These are phyloP conservation scores for Fusarium sp. DNA, from an alignment of 2,329 filamentous ascomycete species.

Conservation along the genomic window DNA sequence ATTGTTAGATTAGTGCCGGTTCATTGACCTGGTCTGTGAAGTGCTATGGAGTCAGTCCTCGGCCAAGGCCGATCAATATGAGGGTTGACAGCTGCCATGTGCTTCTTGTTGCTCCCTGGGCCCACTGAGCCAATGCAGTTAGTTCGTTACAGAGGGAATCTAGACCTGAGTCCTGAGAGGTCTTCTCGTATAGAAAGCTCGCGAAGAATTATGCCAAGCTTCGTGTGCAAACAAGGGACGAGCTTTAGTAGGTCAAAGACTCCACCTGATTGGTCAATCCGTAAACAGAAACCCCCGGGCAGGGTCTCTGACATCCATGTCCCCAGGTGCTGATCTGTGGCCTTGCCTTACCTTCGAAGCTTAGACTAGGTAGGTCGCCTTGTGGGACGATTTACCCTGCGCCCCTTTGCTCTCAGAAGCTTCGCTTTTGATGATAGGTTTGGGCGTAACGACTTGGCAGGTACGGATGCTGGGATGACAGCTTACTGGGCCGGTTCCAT, in stretches of 20 bases:
- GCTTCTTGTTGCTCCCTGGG: constrained; percentile 6
- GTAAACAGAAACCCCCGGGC: constrained; percentile 29
- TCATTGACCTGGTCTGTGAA: background rate
- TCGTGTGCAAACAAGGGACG: background rate
- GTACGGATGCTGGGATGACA: constrained; percentile 6
- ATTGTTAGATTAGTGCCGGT: constrained; percentile 5
- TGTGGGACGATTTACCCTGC: constrained; percentile 23
- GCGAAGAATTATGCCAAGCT: constrained; percentile 27
- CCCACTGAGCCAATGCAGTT: constrained; percentile 9
- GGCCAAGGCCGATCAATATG: constrained; percentile 11
- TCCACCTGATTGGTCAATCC: constrained; percentile 19
- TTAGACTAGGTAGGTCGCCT: constrained; percentile 14
- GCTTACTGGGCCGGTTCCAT: background rate
- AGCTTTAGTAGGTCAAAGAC: constrained; percentile 5
- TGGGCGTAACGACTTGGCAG: constrained; percentile 28
- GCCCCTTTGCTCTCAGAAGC: constrained; percentile 9
- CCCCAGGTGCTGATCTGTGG: constrained; percentile 28
- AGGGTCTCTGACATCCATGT: constrained; percentile 19
- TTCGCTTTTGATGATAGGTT: constrained; percentile 20
- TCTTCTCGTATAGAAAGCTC: constrained; percentile 25
- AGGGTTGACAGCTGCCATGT: constrained; percentile 23
- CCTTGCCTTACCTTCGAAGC: constrained; percentile 7
- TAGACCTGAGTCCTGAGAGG: constrained; percentile 18
- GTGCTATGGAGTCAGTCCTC: constrained; percentile 6
- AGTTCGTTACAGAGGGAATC: constrained; percentile 17